Evolutionary conservation across 805 yeast genomes (phyloP), one percentile per base, ranked within the genome.

Genomic region (Candida lessepsii): DNA sequence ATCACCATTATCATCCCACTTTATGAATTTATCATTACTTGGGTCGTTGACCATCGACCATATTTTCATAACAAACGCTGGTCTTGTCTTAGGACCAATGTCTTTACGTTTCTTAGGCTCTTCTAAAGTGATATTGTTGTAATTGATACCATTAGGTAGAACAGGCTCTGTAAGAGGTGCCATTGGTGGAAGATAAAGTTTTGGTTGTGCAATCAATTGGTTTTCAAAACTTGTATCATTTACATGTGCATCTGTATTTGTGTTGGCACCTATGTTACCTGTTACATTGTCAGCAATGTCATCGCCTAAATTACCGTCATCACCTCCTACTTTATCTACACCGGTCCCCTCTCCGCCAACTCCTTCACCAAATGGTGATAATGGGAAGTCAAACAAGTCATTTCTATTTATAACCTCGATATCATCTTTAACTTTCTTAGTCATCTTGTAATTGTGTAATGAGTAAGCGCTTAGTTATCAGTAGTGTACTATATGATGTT

Each of bases 11-110:
- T 79, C 75, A 52, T 80, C 70, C 99, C 99, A 93, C 27, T 80
- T 70, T 35, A 93, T 91, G 52, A 79, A 80, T 32, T 82, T 75
- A 13, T 73, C 59, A 60, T 90, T 91, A 0, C 63, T 53, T 1
- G 78, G 69, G 57, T 91, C 96, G 58, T 90, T 90, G 7, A 93
- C 89, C 96, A 93, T 93, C 26, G 82, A 76, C 99, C 99, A 91
- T 14, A 93, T 67, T 61, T 93, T 93, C 71, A 82, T 79, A 8
- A 93, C 96, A 65, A 93, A 93, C 0, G 96, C 95, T 1, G 98
- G 95, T 39, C 88, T 69, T 0, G 80, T 56, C 53, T 82, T 83
- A n/a, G 71, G 65, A 2, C 59, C 60, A 1, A 49, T 41, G 20
- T 67, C 71, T 44, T 65, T 63, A 40, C 57, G 59, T 38, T 56